These are phyloP conservation scores for Colletotrichum sp. DNA, from an alignment of 2,329 filamentous ascomycete species.

Conservation along the genomic window DNA sequence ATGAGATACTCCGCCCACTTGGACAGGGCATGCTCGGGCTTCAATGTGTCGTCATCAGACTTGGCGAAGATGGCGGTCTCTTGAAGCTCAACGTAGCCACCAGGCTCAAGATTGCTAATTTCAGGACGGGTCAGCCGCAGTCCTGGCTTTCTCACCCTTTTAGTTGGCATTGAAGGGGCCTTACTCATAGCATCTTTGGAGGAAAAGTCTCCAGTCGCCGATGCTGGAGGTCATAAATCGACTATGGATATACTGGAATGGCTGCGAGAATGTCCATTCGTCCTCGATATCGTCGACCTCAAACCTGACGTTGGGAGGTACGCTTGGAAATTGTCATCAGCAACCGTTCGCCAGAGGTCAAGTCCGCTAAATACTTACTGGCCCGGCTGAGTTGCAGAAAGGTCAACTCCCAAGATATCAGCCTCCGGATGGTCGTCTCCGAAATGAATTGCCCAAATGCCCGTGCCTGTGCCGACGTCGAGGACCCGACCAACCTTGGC, in stretches of 20 bases:
- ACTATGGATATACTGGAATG: neutral
- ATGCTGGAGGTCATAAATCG: neutral
- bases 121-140: accelerated
- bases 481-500: neutral
- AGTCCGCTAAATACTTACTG: accelerated
- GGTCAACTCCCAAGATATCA: neutral
- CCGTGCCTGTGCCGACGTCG: neutral
- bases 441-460: neutral
- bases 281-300: neutral
- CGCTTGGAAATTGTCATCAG: neutral
- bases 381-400: neutral
- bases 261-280: neutral
- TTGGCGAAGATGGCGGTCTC: neutral
- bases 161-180: accelerated
- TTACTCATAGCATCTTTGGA: neutral
- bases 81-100: neutral
- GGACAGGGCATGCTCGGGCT: neutral
- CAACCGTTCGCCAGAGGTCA: accelerated
- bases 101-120: neutral
- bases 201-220: neutral
- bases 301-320: neutral
- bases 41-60: neutral
- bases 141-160: accelerated
- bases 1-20: accelerated
- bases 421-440: neutral